Evolutionary conservation across 495 filamentous ascomycete genomes (phyloP), one percentile per base, ranked within the genome.

Genomic region (Sporormia fimetaria): DNA sequence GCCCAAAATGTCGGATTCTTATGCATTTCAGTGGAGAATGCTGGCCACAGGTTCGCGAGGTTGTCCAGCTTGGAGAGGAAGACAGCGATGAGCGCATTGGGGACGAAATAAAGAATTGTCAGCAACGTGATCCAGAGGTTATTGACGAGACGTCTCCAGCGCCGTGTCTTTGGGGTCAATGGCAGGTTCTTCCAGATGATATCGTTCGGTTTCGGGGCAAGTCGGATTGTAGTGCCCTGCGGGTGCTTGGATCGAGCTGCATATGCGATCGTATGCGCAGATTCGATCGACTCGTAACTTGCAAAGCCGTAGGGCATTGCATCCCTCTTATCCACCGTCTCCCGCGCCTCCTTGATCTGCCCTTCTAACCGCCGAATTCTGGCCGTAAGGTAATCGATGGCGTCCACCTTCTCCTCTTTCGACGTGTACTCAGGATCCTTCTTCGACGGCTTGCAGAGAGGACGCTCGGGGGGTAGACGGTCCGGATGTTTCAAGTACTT

Each of bases 101-200:
- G 90, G n/a, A 71, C 84, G 47, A 94, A 76, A 77, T 83, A 98
- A n/a, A 90, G 51, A 5, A 93, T 21, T 0, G 90, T 96, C 44
- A 98, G 64, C 4, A 83, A 48, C 21, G 73, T 62, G 16, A 95
- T 78, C 82, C 87, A 92, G 28, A 92, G 58, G 34, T 83, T 80
- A 58, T 85, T 90, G 46, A 81, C 69, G 32, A 93, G 66, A 14
- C 77, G 66, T 53, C 79, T 81, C 68, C 77, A 83, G 37, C 70
- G 65, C 42, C 87, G 75, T 6, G 73, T 66, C 14, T 69, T 58
- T 33, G 79, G 75, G 17, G 68, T 70, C 41, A 93, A 65, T 14
- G 71, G 71, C 56, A 96, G 70, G 54, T 98, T 98, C 49, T 87
- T 81, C 90, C 90, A 98, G 49, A 98, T 94, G 22, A 98, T 70